A percentile compares a stretch with the other conserved stretches of the same genome.
These are phyloP conservation scores for Puccinia polysora DNA, from an alignment of 1,284 basidiomycete species.

Conservation along the genomic window DNA sequence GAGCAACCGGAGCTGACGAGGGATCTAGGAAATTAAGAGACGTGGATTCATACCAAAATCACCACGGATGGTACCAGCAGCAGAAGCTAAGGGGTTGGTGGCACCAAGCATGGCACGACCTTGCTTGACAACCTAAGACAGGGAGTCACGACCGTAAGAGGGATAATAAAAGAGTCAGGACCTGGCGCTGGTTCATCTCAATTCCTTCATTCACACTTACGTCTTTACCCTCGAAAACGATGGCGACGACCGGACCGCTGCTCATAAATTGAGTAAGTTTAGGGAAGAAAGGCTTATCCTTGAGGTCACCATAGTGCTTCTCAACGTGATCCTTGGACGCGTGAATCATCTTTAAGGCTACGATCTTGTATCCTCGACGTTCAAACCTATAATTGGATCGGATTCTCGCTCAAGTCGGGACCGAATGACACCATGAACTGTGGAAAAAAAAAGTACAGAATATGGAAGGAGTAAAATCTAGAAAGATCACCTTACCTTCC, in stretches of 20 bases:
- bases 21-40: slow-evolving; percentile 38
- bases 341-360: slow-evolving; percentile 78
- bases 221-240: slow-evolving; percentile 91
- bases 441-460: neutral
- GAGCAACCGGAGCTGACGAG: slow-evolving; percentile 60
- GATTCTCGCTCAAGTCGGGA: neutral
- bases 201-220: slow-evolving; percentile 42
- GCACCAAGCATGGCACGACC: slow-evolving; percentile 65
- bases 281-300: slow-evolving; percentile 85
- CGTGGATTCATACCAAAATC: slow-evolving; percentile 23
- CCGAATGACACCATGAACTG: neutral
- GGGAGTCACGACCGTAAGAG: neutral
- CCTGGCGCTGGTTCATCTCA: slow-evolving; percentile 12
- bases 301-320: slow-evolving; percentile 90
- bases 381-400: slow-evolving; percentile 66
- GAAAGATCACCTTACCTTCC: slow-evolving; percentile 44
- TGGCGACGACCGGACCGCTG: slow-evolving; percentile 88
- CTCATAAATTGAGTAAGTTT: slow-evolving; percentile 83
- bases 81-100: slow-evolving; percentile 89
- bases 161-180: neutral
- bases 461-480: neutral
- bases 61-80: slow-evolving; percentile 62
- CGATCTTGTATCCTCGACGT: slow-evolving; percentile 88
- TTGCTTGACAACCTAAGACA: slow-evolving; percentile 71
- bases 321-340: slow-evolving; percentile 75